Evolutionary conservation across 1,284 basidiomycete genomes (phyloP).

Genomic region (Leccinum huronense): DNA sequence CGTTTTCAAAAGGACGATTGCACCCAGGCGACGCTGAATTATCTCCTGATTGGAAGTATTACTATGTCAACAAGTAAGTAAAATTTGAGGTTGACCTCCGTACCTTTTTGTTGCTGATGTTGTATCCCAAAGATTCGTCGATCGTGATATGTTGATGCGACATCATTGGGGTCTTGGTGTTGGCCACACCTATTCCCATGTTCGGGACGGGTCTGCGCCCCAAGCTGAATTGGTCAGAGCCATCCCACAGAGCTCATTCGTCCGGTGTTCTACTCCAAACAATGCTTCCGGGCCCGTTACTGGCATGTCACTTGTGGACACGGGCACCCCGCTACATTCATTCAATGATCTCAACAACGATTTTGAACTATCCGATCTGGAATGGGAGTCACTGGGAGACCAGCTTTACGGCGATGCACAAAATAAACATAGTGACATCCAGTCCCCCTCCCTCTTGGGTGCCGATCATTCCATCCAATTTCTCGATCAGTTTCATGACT

Average conservation of each 20-base stretch:
- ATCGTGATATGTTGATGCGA: too few species aligned
- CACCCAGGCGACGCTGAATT: too few species aligned
- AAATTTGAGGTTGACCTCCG: too few species aligned
- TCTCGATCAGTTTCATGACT: neutral
- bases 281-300: neutral
- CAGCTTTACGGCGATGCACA: neutral
- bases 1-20: neutral
- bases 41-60: too few species aligned
- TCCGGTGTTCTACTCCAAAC: neutral
- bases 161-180: too few species aligned
- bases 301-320: neutral
- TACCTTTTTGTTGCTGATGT: too few species aligned
- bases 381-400: neutral
- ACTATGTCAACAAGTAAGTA: too few species aligned
- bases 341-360: neutral
- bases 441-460: neutral
- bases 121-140: too few species aligned
- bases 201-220: neutral
- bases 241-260: neutral
- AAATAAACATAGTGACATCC: neutral
- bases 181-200: neutral
- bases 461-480: neutral
- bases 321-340: neutral
- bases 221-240: neutral
- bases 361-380: neutral